Conservation (phyloP, 1,284 basidiomycete genomes). For the Rhodotorula sp. region DNA sequence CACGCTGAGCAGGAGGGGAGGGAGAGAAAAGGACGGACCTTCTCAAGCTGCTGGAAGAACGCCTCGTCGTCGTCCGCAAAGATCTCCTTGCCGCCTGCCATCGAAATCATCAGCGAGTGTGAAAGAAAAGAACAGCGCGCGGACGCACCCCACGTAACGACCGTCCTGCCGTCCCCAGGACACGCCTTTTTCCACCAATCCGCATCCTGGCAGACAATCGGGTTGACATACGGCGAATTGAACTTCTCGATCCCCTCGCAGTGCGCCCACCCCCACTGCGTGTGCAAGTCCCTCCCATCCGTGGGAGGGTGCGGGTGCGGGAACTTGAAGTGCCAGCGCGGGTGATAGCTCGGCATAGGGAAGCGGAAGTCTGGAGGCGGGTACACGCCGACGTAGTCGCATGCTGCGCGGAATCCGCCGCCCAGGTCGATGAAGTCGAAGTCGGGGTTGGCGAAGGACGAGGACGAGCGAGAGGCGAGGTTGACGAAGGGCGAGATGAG, state of each 20-base stretch:
- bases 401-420: slow-evolving; percentile 14
- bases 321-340: neutral
- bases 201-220: slow-evolving; percentile 12
- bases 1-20: too few species aligned
- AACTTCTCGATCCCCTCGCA: slow-evolving; percentile 21
- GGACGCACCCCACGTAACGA: slow-evolving; percentile 28
- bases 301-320: neutral
- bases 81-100: slow-evolving; percentile 21
- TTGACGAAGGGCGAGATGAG: slow-evolving; percentile 33
- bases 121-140: too few species aligned
- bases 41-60: slow-evolving; percentile 15
- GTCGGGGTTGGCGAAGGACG: slow-evolving; percentile 3
- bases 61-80: slow-evolving; percentile 29
- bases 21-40: slow-evolving; percentile 1
- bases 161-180: slow-evolving; percentile 20
- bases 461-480: slow-evolving; percentile 13
- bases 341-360: slow-evolving; percentile 9
- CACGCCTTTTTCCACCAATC: slow-evolving; percentile 28
- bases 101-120: neutral
- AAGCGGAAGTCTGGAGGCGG: neutral
- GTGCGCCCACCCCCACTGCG: slow-evolving; percentile 6
- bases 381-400: slow-evolving; percentile 29
- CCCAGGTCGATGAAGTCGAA: slow-evolving; percentile 24
- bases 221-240: slow-evolving; percentile 31
- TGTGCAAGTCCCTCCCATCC: too few species aligned